Base-by-base conservation (phyloP, 805 yeast species). In the Barnettozyma vustinii region DNA sequence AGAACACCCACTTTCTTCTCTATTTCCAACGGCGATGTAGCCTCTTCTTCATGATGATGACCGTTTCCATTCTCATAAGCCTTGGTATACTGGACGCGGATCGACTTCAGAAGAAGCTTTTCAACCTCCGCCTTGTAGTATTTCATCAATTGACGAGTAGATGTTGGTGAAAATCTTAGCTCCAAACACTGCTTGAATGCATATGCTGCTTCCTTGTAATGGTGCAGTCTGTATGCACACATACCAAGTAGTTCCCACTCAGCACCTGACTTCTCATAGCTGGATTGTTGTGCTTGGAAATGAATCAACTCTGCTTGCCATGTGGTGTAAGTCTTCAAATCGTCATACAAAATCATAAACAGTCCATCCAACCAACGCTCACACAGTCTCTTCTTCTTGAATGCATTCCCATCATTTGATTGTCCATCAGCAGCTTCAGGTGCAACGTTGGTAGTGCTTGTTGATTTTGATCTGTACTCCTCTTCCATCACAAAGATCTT, bases 171-270 rank as follows among this genome's bases (percentile, higher is more conserved):
- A 64, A 94, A 94, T 58, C 96, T 75, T 40, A 79, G 77, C 12
- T 74, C 68, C 44, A 94, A 68, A 1, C 95, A 92, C 54, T 76
- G 76, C 49, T 79, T 75, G 68, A 86, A 91, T 9, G 98, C 97
- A 42, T 77, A 77, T 0, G 91, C 81, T 0, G 97, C 97, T 66
- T 90, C 97, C 56, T 84, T 87, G 54, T 71, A 75, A 64, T 92
- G 96, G 53, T 90, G 89, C 55, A 95, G 73, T 55, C 99, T 78
- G 58, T 76, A 79, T 1, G 98, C 95, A 44, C 90, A 83, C 57
- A 80, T 72, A 2, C 99, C 99, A 53, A 91, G 74, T 33, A 88
- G 72, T 67, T 95, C 97, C 97, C 97, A 91, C 66, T 91, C 97
- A 49, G 85, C 70, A 0, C 96, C 82, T 26, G 84, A 71, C 62